Conservation (phyloP, 2,329 filamentous ascomycete species). For the Diplocarpon mali region DNA sequence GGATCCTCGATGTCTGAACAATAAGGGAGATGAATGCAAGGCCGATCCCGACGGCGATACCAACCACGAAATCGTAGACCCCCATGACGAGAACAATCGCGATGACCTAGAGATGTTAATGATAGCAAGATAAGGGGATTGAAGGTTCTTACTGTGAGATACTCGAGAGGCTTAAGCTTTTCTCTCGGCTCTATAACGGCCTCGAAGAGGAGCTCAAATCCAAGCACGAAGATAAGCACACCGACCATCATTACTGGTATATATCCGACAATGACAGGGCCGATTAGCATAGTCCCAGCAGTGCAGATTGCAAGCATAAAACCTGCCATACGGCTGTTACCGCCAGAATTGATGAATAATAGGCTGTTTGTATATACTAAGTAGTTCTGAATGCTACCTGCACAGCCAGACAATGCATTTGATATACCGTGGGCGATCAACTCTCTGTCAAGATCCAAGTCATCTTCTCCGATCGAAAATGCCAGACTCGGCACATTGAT, state of each 20-base stretch:
- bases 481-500: constrained; percentile 95
- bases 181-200: constrained; percentile 82
- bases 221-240: constrained; percentile 86
- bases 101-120: constrained; percentile 43
- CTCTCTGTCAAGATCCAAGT: constrained; percentile 83
- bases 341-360: constrained; percentile 91
- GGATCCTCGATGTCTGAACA: constrained; percentile 80
- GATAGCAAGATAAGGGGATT: constrained; percentile 1
- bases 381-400: constrained; percentile 91
- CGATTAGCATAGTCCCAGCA: constrained; percentile 70
- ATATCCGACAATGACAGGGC: constrained; percentile 79
- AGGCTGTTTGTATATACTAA: constrained; percentile 95
- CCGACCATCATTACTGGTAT: constrained; percentile 97
- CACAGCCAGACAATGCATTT: constrained; percentile 77
- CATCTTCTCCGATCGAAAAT: constrained; percentile 82
- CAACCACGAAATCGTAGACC: constrained; percentile 89
- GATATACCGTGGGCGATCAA: constrained; percentile 87
- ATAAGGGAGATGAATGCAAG: constrained; percentile 86
- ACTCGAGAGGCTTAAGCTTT: constrained; percentile 78
- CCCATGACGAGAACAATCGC: constrained; percentile 94
- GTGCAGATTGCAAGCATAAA: constrained; percentile 74
- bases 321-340: constrained; percentile 75
- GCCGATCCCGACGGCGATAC: constrained; percentile 84
- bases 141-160: constrained; percentile 60
- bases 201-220: constrained; percentile 83